Evolutionary conservation across 192 early-diverging fungal species (phyloP).

Genomic region (Umbelopsis ramanniana): DNA sequence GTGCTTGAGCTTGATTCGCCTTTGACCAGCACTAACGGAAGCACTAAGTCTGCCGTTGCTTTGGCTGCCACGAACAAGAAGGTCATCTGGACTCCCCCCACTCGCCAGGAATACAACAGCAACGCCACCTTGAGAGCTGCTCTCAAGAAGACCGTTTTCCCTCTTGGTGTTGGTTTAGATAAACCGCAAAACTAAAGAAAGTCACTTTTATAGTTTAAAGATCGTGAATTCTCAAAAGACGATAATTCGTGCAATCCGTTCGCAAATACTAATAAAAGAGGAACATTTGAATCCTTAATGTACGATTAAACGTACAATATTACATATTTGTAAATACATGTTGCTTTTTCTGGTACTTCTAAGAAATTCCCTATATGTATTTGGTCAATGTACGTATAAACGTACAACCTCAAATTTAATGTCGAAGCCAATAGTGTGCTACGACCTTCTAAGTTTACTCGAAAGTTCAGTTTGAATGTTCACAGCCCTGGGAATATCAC

Average conservation of each 20-base stretch:
- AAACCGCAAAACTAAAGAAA: background rate
- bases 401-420: too few relatives aligned
- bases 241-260: background rate
- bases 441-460: too few relatives aligned
- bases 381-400: too few relatives aligned
- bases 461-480: too few relatives aligned
- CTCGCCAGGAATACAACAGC: background rate
- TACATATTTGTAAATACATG: too few relatives aligned
- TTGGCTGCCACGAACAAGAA: background rate
- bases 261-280: background rate
- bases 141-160: background rate
- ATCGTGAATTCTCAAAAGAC: too few relatives aligned
- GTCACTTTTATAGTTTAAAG: background rate
- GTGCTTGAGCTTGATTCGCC: background rate
- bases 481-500: too few relatives aligned
- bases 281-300: too few relatives aligned
- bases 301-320: too few relatives aligned
- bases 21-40: background rate
- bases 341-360: too few relatives aligned
- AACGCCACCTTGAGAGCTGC: constrained; percentile 1
- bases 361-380: too few relatives aligned
- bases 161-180: constrained; percentile 18
- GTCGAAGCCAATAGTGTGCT: too few relatives aligned
- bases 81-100: constrained; percentile 15
- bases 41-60: background rate